phyloP scores from a whole-genome alignment of 192 early-diverging fungal genomes.

The Glomus cerebriforme region DNA sequence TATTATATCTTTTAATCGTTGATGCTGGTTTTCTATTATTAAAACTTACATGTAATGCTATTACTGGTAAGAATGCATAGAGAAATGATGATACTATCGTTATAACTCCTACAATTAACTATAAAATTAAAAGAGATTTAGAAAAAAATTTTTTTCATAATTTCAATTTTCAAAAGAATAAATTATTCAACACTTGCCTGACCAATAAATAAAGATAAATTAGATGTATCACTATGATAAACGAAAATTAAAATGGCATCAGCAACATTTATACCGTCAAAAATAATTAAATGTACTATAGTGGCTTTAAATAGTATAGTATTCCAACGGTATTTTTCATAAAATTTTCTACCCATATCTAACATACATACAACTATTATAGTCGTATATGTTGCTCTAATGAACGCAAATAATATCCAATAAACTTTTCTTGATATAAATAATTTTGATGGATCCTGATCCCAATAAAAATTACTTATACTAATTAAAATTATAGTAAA shows the following conservation, averaged over 20 bases:
- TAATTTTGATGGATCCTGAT: not conserved
- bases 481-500: not conserved
- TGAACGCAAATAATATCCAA: slow-evolving; percentile 15
- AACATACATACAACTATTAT: slow-evolving; percentile 17
- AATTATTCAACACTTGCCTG: not conserved
- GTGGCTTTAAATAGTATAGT: slow-evolving; percentile 8
- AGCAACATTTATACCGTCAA: not conserved
- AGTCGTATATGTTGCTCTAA: not conserved
- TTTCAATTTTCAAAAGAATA: not conserved
- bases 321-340: not conserved
- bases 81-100: slow-evolving; percentile 3
- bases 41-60: not conserved
- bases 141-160: too few species aligned
- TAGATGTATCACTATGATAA: not conserved
- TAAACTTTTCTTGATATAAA: not conserved
- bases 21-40: not conserved
- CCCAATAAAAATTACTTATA: not conserved
- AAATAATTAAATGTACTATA: not conserved
- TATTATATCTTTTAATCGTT: not conserved
- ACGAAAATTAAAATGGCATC: not conserved
- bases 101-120: slow-evolving; percentile 15
- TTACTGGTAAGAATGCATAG: not conserved
- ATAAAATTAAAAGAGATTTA: not conserved
- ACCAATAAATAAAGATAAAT: slow-evolving; percentile 9
- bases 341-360: slow-evolving; percentile 22